phyloP scores from a whole-genome alignment of 2,329 filamentous ascomycete species.

The Sordariomycetes sp. region DNA sequence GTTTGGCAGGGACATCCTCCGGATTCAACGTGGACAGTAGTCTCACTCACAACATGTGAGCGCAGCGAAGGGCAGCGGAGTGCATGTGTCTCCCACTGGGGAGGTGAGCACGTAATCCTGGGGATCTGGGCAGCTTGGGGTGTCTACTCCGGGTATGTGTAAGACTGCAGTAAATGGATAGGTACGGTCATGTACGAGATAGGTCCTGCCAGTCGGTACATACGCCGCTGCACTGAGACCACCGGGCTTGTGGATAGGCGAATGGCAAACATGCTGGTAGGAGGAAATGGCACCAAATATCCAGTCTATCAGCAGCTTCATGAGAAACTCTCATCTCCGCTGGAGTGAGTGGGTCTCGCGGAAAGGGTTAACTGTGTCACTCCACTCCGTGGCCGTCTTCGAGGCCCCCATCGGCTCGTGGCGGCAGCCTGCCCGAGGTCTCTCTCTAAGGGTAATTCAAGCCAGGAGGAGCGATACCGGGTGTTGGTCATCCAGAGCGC shows the following conservation, averaged over 20 bases:
- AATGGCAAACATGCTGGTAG: not conserved
- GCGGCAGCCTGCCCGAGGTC: not conserved
- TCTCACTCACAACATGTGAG: not conserved
- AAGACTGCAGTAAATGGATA: not conserved
- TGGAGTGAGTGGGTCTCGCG: not conserved
- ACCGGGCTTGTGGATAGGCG: not conserved
- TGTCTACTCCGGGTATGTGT: not conserved
- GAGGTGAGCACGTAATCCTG: not conserved
- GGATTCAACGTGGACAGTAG: not conserved
- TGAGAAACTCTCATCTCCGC: not conserved
- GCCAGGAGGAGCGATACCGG: not conserved
- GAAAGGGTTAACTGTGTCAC: not conserved
- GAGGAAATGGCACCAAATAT: too few species aligned
- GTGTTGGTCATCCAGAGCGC: not conserved
- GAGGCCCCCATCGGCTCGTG: not conserved
- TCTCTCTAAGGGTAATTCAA: not conserved
- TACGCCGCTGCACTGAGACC: not conserved
- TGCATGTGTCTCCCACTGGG: not conserved
- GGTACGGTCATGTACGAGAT: not conserved
- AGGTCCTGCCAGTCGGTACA: not conserved
- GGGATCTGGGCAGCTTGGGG: not conserved
- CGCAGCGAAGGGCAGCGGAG: too few species aligned
- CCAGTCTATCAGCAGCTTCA: not conserved
- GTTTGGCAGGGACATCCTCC: not conserved
- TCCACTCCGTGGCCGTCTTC: not conserved